Evolutionary conservation across 2,329 filamentous ascomycete genomes (phyloP), one percentile per base, ranked within the genome.

Genomic region (Ophiostoma sp.): DNA sequence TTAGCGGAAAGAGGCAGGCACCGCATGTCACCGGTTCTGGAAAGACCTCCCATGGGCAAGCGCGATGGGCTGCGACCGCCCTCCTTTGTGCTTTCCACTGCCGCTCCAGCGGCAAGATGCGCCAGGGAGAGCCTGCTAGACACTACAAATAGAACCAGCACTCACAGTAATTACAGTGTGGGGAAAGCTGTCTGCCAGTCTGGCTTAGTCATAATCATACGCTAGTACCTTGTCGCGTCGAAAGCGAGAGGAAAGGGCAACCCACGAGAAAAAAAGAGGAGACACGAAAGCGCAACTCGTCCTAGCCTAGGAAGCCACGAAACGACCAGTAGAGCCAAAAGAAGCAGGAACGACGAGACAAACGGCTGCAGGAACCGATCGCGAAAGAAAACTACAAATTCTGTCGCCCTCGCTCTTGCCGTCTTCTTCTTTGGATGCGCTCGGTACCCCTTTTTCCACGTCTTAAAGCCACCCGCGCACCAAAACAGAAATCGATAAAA

Each of bases 211-310:
- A 69, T 33, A 19, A 22, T 3, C 9, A 9, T 28, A 9, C 64
- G 7, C 64, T 50, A 36, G 64, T n/a, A 50, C 42, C 63, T 12
- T 31, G 64, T 68, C 66, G 66, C 45, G 66, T 69, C 45, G n/a
- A 70, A 57, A 70, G 36, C 22, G 17, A 55, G 7, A 39, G 52
- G 50, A 22, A 59, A 69, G 52, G 50, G 50, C 52, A 33, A 70
- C 68, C 68, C 48, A 59, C 15, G n/a, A 22, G 52, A 59, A 70
- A 55, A 59, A 70, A 55, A 59, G 50, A 50, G 48, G 50, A 70
- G 68, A 57, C 45, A n/a, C 42, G 42, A 52, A 55, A 25, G 45
- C 66, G 66, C 66, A 68, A 48, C 25, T 50, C 64, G 42, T 55
- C 9, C 48, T 25, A 36, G 31, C 25, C 64, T 50, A 33, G 57